Evolutionary conservation across 352 stramenopile genomes (phyloP).

Genomic region (Blastocystis hominis): DNA sequence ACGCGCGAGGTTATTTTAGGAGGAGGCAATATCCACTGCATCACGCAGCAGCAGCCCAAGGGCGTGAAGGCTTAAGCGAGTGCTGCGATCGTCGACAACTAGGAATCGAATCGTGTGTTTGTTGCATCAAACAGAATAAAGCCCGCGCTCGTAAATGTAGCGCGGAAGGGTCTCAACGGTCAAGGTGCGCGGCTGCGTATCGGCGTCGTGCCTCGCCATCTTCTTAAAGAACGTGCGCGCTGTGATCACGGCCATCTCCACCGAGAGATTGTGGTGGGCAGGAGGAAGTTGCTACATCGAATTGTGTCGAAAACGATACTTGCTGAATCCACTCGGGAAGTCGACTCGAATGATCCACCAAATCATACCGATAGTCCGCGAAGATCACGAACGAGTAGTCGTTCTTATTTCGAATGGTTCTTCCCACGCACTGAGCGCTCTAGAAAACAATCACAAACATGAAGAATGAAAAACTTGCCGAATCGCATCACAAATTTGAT

Average conservation of each 20-base stretch:
- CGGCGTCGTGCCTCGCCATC: conserved; percentile 89
- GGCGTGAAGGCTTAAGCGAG: conserved; percentile 50
- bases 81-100: no score
- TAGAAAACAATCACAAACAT: neutral
- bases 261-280: conserved; percentile 86
- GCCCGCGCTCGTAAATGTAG: neutral
- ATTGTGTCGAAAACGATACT: neutral
- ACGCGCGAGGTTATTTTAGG: conserved; percentile 66
- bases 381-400: conserved; percentile 98
- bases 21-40: conserved; percentile 71
- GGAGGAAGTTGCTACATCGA: conserved; percentile 84
- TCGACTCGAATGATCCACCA: conserved; percentile 90
- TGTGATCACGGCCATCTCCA: conserved; percentile 86
- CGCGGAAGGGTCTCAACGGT: neutral
- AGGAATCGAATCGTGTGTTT: no score
- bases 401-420: conserved; percentile 92
- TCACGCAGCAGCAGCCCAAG: conserved; percentile 66
- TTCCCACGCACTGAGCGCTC: conserved; percentile 84
- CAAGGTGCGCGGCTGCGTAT: conserved; percentile 69
- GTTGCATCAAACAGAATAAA: neutral
- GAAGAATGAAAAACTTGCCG: conserved; percentile 70
- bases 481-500: conserved; percentile 74
- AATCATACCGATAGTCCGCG: conserved; percentile 92
- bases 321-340: conserved; percentile 80
- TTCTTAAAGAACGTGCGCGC: conserved; percentile 85